Evolutionary conservation across 169 alveolate species (phyloP).

Genomic region (Amoebophrya sp.): DNA sequence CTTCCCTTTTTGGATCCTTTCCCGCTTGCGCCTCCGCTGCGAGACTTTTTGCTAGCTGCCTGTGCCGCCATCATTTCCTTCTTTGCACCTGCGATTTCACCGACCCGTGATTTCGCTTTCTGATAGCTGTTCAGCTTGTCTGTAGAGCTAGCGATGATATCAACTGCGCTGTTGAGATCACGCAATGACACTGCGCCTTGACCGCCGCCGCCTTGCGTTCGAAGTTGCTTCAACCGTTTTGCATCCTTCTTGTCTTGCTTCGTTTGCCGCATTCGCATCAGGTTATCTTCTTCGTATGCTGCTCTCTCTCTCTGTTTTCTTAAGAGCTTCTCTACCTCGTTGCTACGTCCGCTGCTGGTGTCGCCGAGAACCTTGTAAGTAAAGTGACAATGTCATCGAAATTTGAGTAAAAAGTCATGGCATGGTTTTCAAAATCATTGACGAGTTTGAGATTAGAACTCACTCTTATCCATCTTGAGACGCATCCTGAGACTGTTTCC

Average conservation of each 20-base stretch:
- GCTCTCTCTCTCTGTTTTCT: neutral
- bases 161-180: neutral
- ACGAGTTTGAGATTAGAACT: too few species aligned
- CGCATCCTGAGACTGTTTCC: too few species aligned
- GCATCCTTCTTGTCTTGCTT: conserved; percentile 14
- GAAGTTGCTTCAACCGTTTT: neutral
- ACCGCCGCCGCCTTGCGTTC: neutral
- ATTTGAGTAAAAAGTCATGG: too few species aligned
- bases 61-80: neutral
- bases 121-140: neutral
- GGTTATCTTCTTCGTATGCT: neutral
- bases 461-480: too few species aligned
- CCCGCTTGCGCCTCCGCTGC: neutral
- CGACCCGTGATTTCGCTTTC: neutral
- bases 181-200: neutral
- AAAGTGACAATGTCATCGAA: too few species aligned
- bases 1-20: neutral
- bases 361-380: neutral
- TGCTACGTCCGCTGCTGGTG: neutral
- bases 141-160: neutral
- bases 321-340: neutral
- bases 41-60: neutral
- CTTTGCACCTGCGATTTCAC: neutral
- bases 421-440: too few species aligned
- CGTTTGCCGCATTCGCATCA: neutral